These are phyloP conservation scores for Dryadomyces quercus-mongolicae DNA, from an alignment of 2,329 filamentous ascomycete species.

Conservation along the genomic window DNA sequence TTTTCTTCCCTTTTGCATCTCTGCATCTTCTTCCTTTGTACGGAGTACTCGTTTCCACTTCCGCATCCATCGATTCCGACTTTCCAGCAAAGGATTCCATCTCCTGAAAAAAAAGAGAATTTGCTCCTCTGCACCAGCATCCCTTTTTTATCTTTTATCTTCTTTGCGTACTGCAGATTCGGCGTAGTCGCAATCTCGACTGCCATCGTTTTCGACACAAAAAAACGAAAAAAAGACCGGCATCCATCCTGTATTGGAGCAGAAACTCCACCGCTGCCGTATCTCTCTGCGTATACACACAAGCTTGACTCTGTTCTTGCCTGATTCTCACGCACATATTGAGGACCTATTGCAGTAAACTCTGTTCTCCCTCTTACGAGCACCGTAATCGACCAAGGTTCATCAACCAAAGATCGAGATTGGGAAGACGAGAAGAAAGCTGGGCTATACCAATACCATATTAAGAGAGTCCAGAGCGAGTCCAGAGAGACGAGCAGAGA, in stretches of 20 bases:
- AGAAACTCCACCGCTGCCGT: not conserved
- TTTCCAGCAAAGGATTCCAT: not conserved
- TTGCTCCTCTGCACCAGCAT: not conserved
- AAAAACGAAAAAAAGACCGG: not conserved
- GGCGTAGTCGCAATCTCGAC: not conserved
- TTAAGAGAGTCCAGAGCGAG: constrained; percentile 26
- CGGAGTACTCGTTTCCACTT: not conserved
- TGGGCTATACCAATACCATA: constrained; percentile 11
- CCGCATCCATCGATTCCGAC: not conserved
- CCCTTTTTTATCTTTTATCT: not conserved
- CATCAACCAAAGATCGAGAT: constrained; percentile 1
- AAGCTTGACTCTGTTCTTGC: not conserved
- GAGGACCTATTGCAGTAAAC: constrained; percentile 15
- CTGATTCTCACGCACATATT: constrained; percentile 1
- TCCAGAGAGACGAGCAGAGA: too few relatives aligned
- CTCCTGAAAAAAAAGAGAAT: not conserved
- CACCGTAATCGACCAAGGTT: constrained; percentile 4
- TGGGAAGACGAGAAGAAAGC: constrained; percentile 3
- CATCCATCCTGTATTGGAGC: not conserved
- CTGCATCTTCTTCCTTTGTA: too few relatives aligned
- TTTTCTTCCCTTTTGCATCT: not conserved
- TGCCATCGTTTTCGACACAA: not conserved
- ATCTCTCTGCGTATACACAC: constrained; percentile 1
- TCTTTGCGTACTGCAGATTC: not conserved
- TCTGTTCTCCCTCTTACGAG: constrained; percentile 2